Conservation (phyloP, 306 rosid species). For the Abrus pulchellus region DNA sequence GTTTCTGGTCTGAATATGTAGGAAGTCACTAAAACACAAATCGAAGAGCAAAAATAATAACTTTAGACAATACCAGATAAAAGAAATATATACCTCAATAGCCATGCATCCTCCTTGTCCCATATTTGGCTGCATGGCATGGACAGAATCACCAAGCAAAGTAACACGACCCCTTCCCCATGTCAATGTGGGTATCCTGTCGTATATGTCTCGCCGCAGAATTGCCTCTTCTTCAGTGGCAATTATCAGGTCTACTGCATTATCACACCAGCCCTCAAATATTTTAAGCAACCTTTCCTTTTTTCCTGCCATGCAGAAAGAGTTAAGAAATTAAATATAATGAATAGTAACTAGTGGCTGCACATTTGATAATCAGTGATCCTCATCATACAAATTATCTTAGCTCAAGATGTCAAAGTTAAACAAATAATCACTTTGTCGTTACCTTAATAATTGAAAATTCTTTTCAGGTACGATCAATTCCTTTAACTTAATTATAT, state of each 20-base stretch:
- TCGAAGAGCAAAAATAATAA: slow-evolving; percentile 7
- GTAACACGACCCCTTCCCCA: slow-evolving; percentile 90
- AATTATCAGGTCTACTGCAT: slow-evolving; percentile 74
- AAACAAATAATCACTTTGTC: slow-evolving; percentile 17
- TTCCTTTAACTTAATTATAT: background rate
- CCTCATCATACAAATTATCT: background rate
- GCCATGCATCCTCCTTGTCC: slow-evolving; percentile 97
- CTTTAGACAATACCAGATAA: background rate
- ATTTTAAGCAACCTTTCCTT: slow-evolving; percentile 76
- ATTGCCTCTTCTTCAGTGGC: slow-evolving; percentile 79
- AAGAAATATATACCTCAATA: slow-evolving; percentile 65
- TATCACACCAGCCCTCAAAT: slow-evolving; percentile 91
- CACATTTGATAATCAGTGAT: background rate
- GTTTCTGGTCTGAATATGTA: background rate
- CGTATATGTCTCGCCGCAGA: slow-evolving; percentile 85
- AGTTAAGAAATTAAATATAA: background rate
- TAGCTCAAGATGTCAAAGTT: background rate
- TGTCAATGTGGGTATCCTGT: slow-evolving; percentile 66
- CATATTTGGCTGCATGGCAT: slow-evolving; percentile 92
- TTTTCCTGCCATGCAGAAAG: slow-evolving; percentile 65
- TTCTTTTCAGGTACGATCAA: background rate
- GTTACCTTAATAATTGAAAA: slow-evolving; percentile 5
- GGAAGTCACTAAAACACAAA: slow-evolving; percentile 10
- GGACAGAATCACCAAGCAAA: slow-evolving; percentile 85
- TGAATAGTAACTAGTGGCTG: background rate